Evolutionary conservation across 495 filamentous ascomycete species (phyloP).

Genomic region (Trichocladium uniseriatum): DNA sequence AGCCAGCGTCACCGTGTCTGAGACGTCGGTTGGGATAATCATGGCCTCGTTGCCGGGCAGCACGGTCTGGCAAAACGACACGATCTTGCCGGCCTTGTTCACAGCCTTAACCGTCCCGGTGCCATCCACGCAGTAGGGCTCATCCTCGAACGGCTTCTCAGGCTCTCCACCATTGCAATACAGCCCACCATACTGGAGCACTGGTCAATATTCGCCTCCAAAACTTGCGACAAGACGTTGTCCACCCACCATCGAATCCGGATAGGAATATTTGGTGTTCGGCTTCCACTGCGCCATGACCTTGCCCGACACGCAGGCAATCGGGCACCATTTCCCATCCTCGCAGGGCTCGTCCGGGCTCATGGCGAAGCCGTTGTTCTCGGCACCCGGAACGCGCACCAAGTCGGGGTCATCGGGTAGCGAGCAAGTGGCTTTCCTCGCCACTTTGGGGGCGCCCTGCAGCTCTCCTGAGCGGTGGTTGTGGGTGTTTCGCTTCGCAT

Average conservation of each 20-base stretch:
- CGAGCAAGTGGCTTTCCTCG: slow-evolving; percentile 46
- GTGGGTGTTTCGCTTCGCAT: slow-evolving; percentile 26
- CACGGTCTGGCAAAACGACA: slow-evolving; percentile 77
- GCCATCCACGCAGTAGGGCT: slow-evolving; percentile 64
- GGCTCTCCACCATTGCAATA: slow-evolving; percentile 64
- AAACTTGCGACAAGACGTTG: neutral
- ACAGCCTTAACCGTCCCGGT: slow-evolving; percentile 53
- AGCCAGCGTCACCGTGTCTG: slow-evolving; percentile 47
- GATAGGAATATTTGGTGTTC: slow-evolving; percentile 57
- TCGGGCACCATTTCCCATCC: slow-evolving; percentile 65
- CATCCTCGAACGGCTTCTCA: slow-evolving; percentile 60
- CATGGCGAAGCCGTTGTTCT: slow-evolving; percentile 78
- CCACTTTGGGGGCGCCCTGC: slow-evolving; percentile 17
- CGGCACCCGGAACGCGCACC: slow-evolving; percentile 50
- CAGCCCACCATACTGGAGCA: slow-evolving; percentile 59
- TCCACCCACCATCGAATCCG: slow-evolving; percentile 61
- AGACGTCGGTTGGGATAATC: slow-evolving; percentile 68
- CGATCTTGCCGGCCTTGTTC: slow-evolving; percentile 52
- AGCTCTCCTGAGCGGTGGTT: slow-evolving; percentile 15
- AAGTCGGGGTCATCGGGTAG: slow-evolving; percentile 63
- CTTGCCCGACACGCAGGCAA: slow-evolving; percentile 67
- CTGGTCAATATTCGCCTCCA: slow-evolving; percentile 19
- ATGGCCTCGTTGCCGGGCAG: slow-evolving; percentile 82
- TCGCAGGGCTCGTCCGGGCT: slow-evolving; percentile 64
- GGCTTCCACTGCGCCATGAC: slow-evolving; percentile 75